These are phyloP conservation scores for Alternaria panax DNA, from an alignment of 2,329 filamentous ascomycete genomes.

Conservation along the genomic window DNA sequence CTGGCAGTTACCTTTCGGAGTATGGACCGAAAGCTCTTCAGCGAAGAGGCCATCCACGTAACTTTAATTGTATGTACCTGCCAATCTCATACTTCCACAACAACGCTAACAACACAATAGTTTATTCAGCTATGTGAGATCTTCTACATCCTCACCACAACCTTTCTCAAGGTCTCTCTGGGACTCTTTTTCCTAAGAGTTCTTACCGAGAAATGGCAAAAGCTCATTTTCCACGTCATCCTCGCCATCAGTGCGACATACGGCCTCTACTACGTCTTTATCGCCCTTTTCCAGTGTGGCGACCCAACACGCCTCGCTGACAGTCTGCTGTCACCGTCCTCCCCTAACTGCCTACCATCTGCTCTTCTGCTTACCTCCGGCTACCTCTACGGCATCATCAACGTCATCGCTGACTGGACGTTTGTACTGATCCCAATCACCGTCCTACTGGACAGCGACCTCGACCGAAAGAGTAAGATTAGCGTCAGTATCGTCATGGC, in stretches of 20 bases:
- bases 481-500: constrained; percentile 56
- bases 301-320: constrained; percentile 36
- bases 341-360: constrained; percentile 32
- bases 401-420: constrained; percentile 46
- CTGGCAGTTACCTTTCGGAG: constrained; percentile 28
- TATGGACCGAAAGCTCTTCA: constrained; percentile 19
- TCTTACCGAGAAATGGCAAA: constrained; percentile 44
- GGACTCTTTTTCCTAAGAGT: constrained; percentile 49
- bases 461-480: constrained; percentile 55
- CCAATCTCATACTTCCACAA: too few relatives aligned
- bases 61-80: constrained; percentile 31
- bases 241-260: constrained; percentile 17
- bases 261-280: constrained; percentile 41
- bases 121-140: constrained; percentile 53
- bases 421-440: constrained; percentile 46
- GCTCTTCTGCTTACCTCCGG: constrained; percentile 33
- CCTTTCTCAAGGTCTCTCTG: constrained; percentile 55
- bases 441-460: constrained; percentile 51
- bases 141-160: constrained; percentile 61
- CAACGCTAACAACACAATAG: constrained; percentile 20
- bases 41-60: constrained; percentile 15
- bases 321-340: constrained; percentile 18
- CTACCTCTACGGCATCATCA: constrained; percentile 44
- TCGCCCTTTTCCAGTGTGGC: constrained; percentile 42
- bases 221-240: constrained; percentile 5